Conservation (phyloP, 208 protist genomes). For the Leishmania tarentolae region DNA sequence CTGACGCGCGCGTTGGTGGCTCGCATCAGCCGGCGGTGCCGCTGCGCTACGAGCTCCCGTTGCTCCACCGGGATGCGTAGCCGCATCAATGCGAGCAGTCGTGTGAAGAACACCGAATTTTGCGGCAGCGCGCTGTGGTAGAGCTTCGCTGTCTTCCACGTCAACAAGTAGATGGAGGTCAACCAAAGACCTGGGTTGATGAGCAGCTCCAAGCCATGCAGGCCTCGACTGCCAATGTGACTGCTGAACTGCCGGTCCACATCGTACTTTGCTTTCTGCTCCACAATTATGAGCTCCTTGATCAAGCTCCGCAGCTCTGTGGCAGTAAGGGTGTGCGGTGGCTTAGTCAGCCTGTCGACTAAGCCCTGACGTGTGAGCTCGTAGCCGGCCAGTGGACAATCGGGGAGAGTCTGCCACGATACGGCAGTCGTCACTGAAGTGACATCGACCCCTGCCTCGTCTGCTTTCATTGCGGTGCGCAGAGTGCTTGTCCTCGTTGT, state of each 20-base stretch:
- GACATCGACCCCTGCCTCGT: background rate
- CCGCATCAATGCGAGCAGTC: conserved; percentile 38
- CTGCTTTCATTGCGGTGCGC: background rate
- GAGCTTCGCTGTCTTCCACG: conserved; percentile 66
- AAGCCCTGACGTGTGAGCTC: conserved; percentile 45
- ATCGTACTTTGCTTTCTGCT: conserved; percentile 66
- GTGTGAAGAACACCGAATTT: conserved; percentile 61
- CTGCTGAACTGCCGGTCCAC: conserved; percentile 56
- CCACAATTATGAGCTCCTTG: conserved; percentile 53
- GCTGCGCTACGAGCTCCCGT: conserved; percentile 63
- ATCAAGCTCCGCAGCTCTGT: conserved; percentile 54
- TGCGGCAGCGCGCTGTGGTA: conserved; percentile 65
- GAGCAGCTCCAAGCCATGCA: conserved; percentile 61
- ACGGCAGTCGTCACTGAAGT: background rate
- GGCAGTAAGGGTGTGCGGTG: conserved; percentile 40
- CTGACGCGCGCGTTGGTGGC: conserved; percentile 72
- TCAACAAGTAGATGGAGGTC: conserved; percentile 67
- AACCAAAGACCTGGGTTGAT: conserved; percentile 66
- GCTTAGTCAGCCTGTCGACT: conserved; percentile 41
- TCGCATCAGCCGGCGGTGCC: conserved; percentile 65
- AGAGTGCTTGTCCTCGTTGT: background rate
- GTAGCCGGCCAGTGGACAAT: conserved; percentile 73
- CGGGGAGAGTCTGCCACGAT: conserved; percentile 33
- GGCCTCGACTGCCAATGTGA: conserved; percentile 52
- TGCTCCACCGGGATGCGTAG: conserved; percentile 41